phyloP scores from a whole-genome alignment of 2,329 filamentous ascomycete species.

The Fusarium sp. region DNA sequence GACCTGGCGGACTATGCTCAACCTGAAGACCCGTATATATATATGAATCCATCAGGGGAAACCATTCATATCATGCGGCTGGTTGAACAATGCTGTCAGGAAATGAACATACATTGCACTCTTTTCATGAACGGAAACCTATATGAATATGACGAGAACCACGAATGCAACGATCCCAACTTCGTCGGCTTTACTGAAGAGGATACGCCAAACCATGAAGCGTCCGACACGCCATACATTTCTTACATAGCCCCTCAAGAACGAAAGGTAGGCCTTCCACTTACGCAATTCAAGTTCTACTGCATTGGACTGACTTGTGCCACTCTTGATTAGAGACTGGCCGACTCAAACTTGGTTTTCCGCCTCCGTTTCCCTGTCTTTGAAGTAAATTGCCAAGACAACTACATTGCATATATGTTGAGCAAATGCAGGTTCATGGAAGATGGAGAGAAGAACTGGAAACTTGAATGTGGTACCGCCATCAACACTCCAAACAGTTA shows the following conservation, averaged over 20 bases:
- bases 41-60: too few species aligned
- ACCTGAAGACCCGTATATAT: too few species aligned
- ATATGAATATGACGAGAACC: conserved; percentile 72
- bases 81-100: conserved; percentile 70
- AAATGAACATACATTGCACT: conserved; percentile 70
- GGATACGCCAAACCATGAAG: neutral
- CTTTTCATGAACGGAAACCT: conserved; percentile 76
- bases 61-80: too few species aligned
- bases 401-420: conserved; percentile 50
- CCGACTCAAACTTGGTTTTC: conserved; percentile 72
- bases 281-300: too few species aligned
- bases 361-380: conserved; percentile 75
- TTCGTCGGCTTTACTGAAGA: conserved; percentile 6
- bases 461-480: too few species aligned
- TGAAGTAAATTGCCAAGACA: conserved; percentile 76
- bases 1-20: neutral
- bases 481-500: conserved; percentile 65
- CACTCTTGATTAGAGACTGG: conserved; percentile 62
- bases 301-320: too few species aligned
- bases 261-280: conserved; percentile 56
- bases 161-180: conserved; percentile 44
- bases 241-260: too few species aligned
- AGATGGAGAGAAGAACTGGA: too few species aligned
- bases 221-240: too few species aligned
- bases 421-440: too few species aligned